Evolutionary conservation across 1,139 yeast species (phyloP).

Genomic region (Kodamaea plutei): DNA sequence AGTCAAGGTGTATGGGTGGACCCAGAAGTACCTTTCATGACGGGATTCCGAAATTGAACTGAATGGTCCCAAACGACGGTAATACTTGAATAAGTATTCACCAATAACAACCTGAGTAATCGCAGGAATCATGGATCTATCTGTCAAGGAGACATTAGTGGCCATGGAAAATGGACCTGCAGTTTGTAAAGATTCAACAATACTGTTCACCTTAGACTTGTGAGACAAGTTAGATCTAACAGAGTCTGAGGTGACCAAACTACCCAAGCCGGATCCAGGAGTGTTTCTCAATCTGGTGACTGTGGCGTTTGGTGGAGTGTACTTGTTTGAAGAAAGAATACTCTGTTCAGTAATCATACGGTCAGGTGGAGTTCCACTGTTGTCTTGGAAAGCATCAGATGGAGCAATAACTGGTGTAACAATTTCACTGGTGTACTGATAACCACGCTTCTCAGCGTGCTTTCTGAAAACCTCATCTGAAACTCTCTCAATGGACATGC

Average conservation of each 20-base stretch:
- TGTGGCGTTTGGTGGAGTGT: conserved; percentile 16
- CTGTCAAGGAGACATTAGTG: conserved; percentile 68
- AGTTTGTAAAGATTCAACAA: conserved; percentile 31
- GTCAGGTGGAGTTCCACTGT: conserved; percentile 8
- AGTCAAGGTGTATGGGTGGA: conserved; percentile 89
- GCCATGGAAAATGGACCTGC: conserved; percentile 51
- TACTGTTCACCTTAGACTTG: conserved; percentile 25
- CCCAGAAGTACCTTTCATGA: conserved; percentile 94
- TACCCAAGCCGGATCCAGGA: conserved; percentile 13
- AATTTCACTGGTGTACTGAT: conserved; percentile 23
- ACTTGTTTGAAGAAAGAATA: conserved; percentile 5
- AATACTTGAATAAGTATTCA: conserved; percentile 83
- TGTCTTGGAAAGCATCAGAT: conserved; percentile 9
- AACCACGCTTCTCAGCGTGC: conserved; percentile 50
- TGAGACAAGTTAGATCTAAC: conserved; percentile 32
- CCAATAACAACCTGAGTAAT: conserved; percentile 93
- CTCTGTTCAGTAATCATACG: conserved; percentile 3
- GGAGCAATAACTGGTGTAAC: conserved; percentile 15
- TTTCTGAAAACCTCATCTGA: conserved; percentile 42
- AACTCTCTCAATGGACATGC: conserved; percentile 41
- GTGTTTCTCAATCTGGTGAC: conserved; percentile 11
- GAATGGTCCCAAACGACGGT: conserved; percentile 71
- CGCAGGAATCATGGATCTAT: conserved; percentile 76
- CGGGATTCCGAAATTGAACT: conserved; percentile 73
- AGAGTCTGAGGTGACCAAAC: conserved; percentile 22